phyloP scores from a whole-genome alignment of 2,329 filamentous ascomycete species.

The Aureobasidium subglaciale region DNA sequence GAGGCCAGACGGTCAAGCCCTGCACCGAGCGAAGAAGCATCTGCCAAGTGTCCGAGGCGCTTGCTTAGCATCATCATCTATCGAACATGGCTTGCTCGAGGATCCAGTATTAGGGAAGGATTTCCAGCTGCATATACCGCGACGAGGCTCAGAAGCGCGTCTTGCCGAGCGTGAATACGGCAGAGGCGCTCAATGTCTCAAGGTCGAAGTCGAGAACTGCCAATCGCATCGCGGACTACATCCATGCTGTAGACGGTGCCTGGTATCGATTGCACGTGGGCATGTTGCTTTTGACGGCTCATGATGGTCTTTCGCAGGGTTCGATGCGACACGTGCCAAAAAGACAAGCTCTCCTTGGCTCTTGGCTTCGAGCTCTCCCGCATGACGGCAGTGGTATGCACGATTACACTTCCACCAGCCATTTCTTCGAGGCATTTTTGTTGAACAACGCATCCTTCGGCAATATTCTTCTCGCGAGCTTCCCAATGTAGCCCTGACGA shows the following conservation, averaged over 20 bases:
- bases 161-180: too few relatives aligned
- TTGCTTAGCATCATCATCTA: background rate
- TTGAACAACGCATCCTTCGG: background rate
- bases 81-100: background rate
- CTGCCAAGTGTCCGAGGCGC: background rate
- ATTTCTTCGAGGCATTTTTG: background rate
- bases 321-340: background rate
- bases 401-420: background rate
- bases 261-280: background rate
- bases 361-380: background rate
- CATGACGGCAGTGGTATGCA: background rate
- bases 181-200: slow-evolving; percentile 1
- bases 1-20: background rate
- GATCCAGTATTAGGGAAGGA: too few relatives aligned
- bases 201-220: background rate
- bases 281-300: background rate
- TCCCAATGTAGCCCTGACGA: background rate
- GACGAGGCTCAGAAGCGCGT: too few relatives aligned
- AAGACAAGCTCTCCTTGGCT: slow-evolving; percentile 5
- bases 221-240: background rate
- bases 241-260: background rate
- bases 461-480: background rate
- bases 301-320: background rate
- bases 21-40: background rate
- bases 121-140: too few relatives aligned